Base-by-base conservation (phyloP, 129 eudicot species). In the Flaveria sonorensis region DNA sequence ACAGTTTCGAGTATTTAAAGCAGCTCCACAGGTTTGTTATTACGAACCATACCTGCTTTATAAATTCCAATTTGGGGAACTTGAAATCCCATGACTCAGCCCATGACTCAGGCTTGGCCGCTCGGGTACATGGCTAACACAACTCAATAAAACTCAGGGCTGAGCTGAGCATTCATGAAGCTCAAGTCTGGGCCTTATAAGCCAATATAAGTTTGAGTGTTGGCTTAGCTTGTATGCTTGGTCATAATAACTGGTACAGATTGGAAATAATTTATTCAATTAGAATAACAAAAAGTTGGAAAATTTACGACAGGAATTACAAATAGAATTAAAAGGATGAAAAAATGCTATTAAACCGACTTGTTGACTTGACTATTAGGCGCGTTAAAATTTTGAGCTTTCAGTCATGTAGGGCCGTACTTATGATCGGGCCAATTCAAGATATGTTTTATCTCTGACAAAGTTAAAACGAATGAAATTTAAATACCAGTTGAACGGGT, bases 11-110 rank as follows among this genome's bases (percentile, higher is more conserved):
- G 99, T 95, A 52, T 95, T 95, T 80, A 92, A 95, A 74, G 99
- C 99, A 74, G 99, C 97, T 81, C 99, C 99, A 66, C 99, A 91
- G 99, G 99, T 94, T 77, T 62, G 86, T 79, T 19, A 18, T 26
- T 56, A 11, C 71, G 42, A 71, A 12, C 56, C n/a, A 7, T 43
- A 42, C 43, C 60, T 55, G 75, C 68, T 52, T 52, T 21, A 52
- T 50, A 15, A 52, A 52, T 7, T 67, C 32, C 32, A 50, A 36
- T n/a, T 50, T 14, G n/a, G 26, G 70, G 24, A 59, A 23, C 28
- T 14, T 70, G 9, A 70, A 45, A 60, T 23, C 36, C 45, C 30
- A 40, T 39, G 67, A 62, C 18, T 11, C 14, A 2, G 10, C 36
- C 52, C 2, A 5, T 59, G 23, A 20, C 30, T 59, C 10, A 10